phyloP scores from a whole-genome alignment of 2,329 filamentous ascomycete genomes.

The Botrytis porri region DNA sequence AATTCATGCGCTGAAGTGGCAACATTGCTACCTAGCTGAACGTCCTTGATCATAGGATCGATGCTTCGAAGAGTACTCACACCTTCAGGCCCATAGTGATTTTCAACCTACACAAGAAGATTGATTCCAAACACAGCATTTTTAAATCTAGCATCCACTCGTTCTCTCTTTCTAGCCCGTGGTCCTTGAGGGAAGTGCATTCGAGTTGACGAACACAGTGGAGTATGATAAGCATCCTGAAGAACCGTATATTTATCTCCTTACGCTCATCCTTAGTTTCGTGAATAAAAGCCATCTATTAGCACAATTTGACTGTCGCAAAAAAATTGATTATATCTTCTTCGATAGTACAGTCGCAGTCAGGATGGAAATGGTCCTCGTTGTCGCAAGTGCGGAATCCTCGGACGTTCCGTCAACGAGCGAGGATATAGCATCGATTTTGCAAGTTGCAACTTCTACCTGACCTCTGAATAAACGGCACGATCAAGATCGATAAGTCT shows the following conservation, averaged over 20 bases:
- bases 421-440: constrained; percentile 12
- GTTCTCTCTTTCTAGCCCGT: not conserved
- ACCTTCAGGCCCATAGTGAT: constrained; percentile 20
- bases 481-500: constrained; percentile 38
- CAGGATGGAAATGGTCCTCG: not conserved
- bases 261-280: not conserved
- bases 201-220: not conserved
- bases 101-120: constrained; percentile 8
- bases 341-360: not conserved
- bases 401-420: not conserved
- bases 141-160: constrained; percentile 44
- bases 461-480: constrained; percentile 25
- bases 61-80: constrained; percentile 21
- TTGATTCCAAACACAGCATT: constrained; percentile 42
- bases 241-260: not conserved
- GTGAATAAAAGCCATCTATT: constrained; percentile 15
- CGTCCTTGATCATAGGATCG: constrained; percentile 12
- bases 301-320: not conserved
- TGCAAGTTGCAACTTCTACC: constrained; percentile 22
- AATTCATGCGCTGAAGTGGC: constrained; percentile 44
- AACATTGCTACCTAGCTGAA: constrained; percentile 24
- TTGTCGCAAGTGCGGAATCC: not conserved
- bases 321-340: not conserved
- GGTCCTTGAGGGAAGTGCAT: not conserved
- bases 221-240: not conserved